Evolutionary conservation across 2,329 filamentous ascomycete species (phyloP), one percentile per base, ranked within the genome.

Genomic region (Alternaria arborescens): DNA sequence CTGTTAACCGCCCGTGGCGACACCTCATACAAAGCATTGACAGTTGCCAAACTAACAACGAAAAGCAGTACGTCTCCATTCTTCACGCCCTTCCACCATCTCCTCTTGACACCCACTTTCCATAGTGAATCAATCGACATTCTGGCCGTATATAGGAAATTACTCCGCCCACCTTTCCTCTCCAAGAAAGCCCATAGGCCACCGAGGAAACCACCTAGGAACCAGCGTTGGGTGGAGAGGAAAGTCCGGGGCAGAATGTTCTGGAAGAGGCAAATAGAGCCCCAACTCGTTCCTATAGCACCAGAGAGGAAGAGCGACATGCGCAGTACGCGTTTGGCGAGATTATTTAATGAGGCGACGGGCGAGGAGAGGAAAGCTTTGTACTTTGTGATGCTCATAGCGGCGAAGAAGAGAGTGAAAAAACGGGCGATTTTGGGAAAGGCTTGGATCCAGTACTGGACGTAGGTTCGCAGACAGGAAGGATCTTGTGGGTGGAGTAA

Each of bases 31-130:
- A 95, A 87, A 8, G 87, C 86, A 57, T 93, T 92, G 18, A 94
- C 88, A 18, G 94, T 79, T 70, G 92, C 91, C 79, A 97, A 83
- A 48, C 92, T 91, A 18, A 88, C 78, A 16, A 94, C 90, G 73
- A 98, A 94, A 4, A 98, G 82, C 81, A 90, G 87, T 5, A 97
- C 87, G 78, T 98, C 94, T 0, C 93, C 93, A 38, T 92, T 91
- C 71, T 86, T 87, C 76, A 95, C 85, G 11, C 92, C 92, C 66
- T 86, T 88, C 93, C 94, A 97, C 88, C 93, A 93, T 1, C 92
- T 87, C 34, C 90, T 84, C 87, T 98, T 98, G 56, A 91, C 87
- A n/a, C 94, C 93, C 0, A 97, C 92, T 82, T 97, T 97, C 92
- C 93, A 98, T 46, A 93, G 79, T 38, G 88, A 92, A 76, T 97